Conservation (phyloP, 2,329 filamentous ascomycete species). For the Tothia fuscella region DNA sequence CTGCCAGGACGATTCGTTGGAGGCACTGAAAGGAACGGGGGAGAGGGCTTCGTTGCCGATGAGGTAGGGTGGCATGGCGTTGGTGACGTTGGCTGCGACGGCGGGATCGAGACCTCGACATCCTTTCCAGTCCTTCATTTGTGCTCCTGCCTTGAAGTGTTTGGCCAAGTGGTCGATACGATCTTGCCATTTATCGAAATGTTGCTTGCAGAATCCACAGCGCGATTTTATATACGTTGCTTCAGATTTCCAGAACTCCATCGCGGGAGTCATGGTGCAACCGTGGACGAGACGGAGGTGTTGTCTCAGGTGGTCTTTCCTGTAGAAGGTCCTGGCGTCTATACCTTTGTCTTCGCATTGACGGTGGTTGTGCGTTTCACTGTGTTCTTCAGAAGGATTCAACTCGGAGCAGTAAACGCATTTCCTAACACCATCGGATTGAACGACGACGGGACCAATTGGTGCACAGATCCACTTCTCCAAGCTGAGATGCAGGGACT, state of each 20-base stretch:
- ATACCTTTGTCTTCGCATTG: slow-evolving; percentile 55
- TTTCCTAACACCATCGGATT: slow-evolving; percentile 41
- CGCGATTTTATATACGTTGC: slow-evolving; percentile 41
- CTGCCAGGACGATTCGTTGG: slow-evolving; percentile 15
- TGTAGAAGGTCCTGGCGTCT: slow-evolving; percentile 51
- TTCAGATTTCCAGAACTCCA: slow-evolving; percentile 53
- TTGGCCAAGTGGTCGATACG: slow-evolving; percentile 41
- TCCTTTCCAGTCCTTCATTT: slow-evolving; percentile 44
- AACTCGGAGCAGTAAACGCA: slow-evolving; percentile 48
- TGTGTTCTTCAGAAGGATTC: slow-evolving; percentile 43
- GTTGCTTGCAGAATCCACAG: slow-evolving; percentile 39
- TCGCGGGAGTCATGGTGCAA: slow-evolving; percentile 47
- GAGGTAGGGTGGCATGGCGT: slow-evolving; percentile 40
- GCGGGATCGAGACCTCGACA: slow-evolving; percentile 40
- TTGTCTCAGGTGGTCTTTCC: slow-evolving; percentile 51
- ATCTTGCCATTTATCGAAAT: slow-evolving; percentile 39
- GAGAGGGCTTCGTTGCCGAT: slow-evolving; percentile 36
- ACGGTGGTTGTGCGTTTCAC: slow-evolving; percentile 47
- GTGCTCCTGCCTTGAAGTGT: slow-evolving; percentile 41
- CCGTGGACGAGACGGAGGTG: slow-evolving; percentile 49
- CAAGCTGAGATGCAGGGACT: slow-evolving; percentile 52
- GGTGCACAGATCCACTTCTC: slow-evolving; percentile 54
- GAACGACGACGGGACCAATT: slow-evolving; percentile 42
- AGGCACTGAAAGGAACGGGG: slow-evolving; percentile 36
- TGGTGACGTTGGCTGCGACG: slow-evolving; percentile 36